Base-by-base conservation (phyloP, 768 basidiomycete genomes). In the Megacollybia marginata region DNA sequence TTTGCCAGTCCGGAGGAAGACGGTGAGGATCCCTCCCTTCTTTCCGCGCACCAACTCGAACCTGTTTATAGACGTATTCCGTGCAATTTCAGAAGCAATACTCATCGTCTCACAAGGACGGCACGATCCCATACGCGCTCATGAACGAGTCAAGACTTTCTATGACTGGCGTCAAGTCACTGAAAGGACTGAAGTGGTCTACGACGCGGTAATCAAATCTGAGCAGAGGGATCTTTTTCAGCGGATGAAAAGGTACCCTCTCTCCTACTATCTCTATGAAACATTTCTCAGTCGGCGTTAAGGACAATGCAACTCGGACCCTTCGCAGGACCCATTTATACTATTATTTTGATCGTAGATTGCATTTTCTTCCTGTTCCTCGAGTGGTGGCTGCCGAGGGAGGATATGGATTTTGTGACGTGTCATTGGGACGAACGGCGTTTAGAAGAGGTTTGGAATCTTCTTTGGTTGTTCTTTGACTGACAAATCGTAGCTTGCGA, bases 1-100 rank as follows among this genome's bases (percentile, higher is more conserved):
- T 96, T 98, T 60, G 92, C 94, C 0, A 80, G 83, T 49, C 92
- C 95, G 0, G 89, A 97, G 38, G 92, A 91, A 65, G 92, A 96
- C 55, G 95, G 95, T 93, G 47, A 32, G 79, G 10, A 10, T 13
- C 15, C 8, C 6, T 12, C 7, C 33, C 6, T 44, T 5, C 23
- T 19, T 44, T 44, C 11, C 20, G 31, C 35, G 49, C 38, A 48
- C 44, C 36, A 23, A 42, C 49, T 49, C 20, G 10, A 31, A 33
- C 18, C 44, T 18, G 4, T 46, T 49, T 31, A 15, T 46, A 96
- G 94, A 95, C 61, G 80, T 98, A 10, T 76, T 95, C 44, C 76
- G 83, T 5, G 92, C 92, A 0, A 77, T 96, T 49, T 79, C 84
- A 0, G 78, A 87, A 57, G 95, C 92, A 0, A 85, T 98, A 34